Conservation (phyloP, 331 rosid genomes). For the Quercus phellos region DNA sequence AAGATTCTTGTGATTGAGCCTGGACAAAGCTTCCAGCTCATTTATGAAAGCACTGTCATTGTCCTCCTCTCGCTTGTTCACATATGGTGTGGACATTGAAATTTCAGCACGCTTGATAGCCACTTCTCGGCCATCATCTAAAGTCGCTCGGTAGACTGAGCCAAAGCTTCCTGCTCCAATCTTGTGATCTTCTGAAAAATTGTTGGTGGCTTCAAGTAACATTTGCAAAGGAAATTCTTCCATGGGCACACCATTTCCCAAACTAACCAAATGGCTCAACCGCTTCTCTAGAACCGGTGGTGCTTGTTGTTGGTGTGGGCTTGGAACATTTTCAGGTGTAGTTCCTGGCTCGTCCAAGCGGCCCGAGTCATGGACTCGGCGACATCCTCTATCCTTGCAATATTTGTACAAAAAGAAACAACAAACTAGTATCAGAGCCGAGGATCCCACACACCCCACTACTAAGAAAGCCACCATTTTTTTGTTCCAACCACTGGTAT, state of each 20-base stretch:
- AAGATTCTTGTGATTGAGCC: slow-evolving; percentile 83
- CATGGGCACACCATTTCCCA: slow-evolving; percentile 55
- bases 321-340: not conserved
- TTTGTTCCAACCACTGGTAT: slow-evolving; percentile 38
- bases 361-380: slow-evolving; percentile 85
- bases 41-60: slow-evolving; percentile 64
- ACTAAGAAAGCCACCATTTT: slow-evolving; percentile 66
- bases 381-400: slow-evolving; percentile 39
- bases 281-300: slow-evolving; percentile 47
- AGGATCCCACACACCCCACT: slow-evolving; percentile 74
- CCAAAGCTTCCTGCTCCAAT: slow-evolving; percentile 85
- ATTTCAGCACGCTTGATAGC: slow-evolving; percentile 84
- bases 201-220: slow-evolving; percentile 46
- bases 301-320: not conserved
- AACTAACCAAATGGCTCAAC: slow-evolving; percentile 68
- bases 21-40: slow-evolving; percentile 69
- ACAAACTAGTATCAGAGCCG: slow-evolving; percentile 31
- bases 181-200: slow-evolving; percentile 57
- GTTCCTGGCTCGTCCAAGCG: slow-evolving; percentile 42
- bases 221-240: slow-evolving; percentile 53
- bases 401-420: slow-evolving; percentile 39
- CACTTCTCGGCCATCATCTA: slow-evolving; percentile 68
- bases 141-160: slow-evolving; percentile 59
- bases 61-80: slow-evolving; percentile 57
- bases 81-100: slow-evolving; percentile 27